Evolutionary conservation across 805 yeast species (phyloP).

Genomic region (Barnettozyma siamensis): DNA sequence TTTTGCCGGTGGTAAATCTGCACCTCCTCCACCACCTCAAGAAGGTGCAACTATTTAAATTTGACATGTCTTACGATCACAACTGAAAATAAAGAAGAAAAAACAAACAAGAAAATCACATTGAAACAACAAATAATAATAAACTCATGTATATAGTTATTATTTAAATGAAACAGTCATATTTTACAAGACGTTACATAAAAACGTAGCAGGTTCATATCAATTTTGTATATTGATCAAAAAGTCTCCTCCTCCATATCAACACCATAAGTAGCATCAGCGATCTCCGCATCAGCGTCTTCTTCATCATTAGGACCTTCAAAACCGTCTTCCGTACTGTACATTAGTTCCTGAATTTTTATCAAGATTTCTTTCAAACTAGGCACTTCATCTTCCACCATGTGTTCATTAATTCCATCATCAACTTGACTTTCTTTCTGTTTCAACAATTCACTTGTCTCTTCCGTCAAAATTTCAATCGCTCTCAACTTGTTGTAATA

Average conservation of each 20-base stretch:
- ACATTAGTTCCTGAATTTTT: constrained; percentile 70
- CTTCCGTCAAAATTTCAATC: constrained; percentile 74
- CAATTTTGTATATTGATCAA: no score
- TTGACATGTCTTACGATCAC: no score
- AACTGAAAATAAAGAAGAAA: no score
- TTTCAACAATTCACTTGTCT: constrained; percentile 48
- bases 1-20: constrained; percentile 34
- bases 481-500: constrained; percentile 86
- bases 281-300: no score
- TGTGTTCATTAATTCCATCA: constrained; percentile 15
- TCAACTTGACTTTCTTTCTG: constrained; percentile 17
- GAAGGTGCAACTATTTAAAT: constrained; percentile 3
- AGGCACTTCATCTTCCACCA: constrained; percentile 21
- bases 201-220: no score
- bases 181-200: no score
- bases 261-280: constrained; percentile 20
- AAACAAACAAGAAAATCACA: not conserved
- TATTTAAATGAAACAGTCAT: not conserved
- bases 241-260: constrained; percentile 33
- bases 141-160: constrained; percentile 2
- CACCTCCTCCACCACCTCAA: constrained; percentile 17
- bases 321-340: constrained; percentile 81
- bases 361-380: constrained; percentile 40
- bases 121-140: not conserved
- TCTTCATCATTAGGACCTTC: constrained; percentile 51